A percentile compares a stretch with the other conserved stretches of the same genome.
Conservation (phyloP, 495 filamentous ascomycete genomes). For the Aspergillus nanangensis region DNA sequence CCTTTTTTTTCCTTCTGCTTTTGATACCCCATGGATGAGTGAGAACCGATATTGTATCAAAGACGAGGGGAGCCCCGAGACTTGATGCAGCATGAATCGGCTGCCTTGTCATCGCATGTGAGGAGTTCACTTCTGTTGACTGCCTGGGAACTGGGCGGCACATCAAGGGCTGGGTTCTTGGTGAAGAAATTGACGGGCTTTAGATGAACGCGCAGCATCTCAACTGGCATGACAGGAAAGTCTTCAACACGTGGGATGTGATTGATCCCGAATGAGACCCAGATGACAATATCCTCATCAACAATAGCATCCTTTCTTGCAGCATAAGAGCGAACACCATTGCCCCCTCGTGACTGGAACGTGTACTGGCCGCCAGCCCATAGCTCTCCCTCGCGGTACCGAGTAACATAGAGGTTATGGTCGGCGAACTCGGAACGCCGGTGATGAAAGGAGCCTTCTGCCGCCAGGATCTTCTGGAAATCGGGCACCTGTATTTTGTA, state of each 20-base stretch:
- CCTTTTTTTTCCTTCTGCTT: too few species aligned
- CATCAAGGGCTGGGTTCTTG: constrained; percentile 66
- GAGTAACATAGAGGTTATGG: not conserved
- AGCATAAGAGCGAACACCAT: constrained; percentile 26
- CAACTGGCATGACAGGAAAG: constrained; percentile 67
- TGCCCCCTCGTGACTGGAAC: not conserved
- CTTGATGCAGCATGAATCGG: too few species aligned
- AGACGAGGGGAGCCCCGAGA: too few species aligned
- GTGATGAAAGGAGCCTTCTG: not conserved
- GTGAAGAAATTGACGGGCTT: constrained; percentile 68
- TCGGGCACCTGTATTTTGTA: not conserved
- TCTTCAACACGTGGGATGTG: constrained; percentile 56
- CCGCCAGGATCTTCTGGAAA: not conserved
- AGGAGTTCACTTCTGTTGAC: too few species aligned
- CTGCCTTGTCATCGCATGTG: too few species aligned
- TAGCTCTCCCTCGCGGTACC: not conserved
- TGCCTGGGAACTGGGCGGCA: constrained; percentile 46
- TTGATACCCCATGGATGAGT: too few species aligned
- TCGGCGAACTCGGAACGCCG: not conserved
- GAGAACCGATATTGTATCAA: too few species aligned
- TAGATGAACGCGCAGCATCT: constrained; percentile 62
- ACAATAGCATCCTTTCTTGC: constrained; percentile 46
- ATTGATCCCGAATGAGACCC: constrained; percentile 56
- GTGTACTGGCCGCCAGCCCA: not conserved
- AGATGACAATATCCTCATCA: constrained; percentile 53